These are phyloP conservation scores for Aschersonia sp. DNA, from an alignment of 2,329 filamentous ascomycete genomes.

Conservation along the genomic window DNA sequence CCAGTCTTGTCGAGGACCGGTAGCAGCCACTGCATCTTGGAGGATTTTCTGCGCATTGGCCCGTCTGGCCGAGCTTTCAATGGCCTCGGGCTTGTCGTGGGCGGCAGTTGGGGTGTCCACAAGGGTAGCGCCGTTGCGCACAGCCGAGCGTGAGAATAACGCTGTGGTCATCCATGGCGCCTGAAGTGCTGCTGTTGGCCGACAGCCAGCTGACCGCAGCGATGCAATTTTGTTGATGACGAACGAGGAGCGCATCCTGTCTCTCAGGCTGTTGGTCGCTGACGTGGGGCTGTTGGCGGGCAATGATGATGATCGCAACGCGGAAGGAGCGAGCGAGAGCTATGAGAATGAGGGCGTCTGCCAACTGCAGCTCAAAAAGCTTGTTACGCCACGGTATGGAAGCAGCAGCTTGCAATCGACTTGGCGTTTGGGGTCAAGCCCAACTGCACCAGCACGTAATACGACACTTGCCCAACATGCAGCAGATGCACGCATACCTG, in stretches of 20 bases:
- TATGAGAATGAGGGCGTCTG: not conserved
- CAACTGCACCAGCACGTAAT: too few species aligned
- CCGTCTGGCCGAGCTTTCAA: conserved; percentile 3
- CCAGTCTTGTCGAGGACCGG: conserved; percentile 57
- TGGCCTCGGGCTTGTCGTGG: conserved; percentile 1
- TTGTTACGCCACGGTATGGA: too few species aligned
- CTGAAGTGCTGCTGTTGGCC: not conserved
- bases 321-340: not conserved
- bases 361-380: too few species aligned
- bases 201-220: conserved; percentile 2
- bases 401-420: not conserved
- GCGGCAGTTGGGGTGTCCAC: conserved; percentile 5
- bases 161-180: conserved; percentile 3
- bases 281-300: not conserved
- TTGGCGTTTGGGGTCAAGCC: not conserved
- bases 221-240: conserved; percentile 3
- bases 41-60: conserved; percentile 18
- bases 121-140: conserved; percentile 6
- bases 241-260: conserved; percentile 3
- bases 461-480: too few species aligned
- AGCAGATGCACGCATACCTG: too few species aligned
- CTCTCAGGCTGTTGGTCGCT: not conserved
- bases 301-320: not conserved
- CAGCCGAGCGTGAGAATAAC: not conserved
- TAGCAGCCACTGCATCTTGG: conserved; percentile 42